These are phyloP conservation scores for Colletotrichum graminicola DNA, from an alignment of 2,329 filamentous ascomycete species.

Conservation along the genomic window DNA sequence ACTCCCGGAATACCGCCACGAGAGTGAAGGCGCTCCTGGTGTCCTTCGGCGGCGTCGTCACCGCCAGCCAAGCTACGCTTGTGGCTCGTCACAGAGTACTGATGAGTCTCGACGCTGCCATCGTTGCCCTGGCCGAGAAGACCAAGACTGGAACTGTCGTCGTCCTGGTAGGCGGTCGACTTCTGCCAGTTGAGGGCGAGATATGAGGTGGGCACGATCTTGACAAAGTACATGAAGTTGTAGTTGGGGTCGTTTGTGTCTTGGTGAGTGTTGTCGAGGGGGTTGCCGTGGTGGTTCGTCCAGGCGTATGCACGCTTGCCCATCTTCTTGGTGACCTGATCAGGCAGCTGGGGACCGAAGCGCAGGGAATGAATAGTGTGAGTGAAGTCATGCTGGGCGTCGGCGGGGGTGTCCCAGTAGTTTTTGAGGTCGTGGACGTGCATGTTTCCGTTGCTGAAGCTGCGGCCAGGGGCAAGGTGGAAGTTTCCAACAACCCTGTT, in stretches of 20 bases:
- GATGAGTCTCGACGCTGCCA: slow-evolving; percentile 95
- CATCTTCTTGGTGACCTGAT: slow-evolving; percentile 73
- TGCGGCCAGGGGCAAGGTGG: slow-evolving; percentile 95
- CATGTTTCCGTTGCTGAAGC: slow-evolving; percentile 96
- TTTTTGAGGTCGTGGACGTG: slow-evolving; percentile 98
- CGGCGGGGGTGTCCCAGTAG: slow-evolving; percentile 82
- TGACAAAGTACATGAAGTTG: slow-evolving; percentile 99
- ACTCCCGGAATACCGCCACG: slow-evolving; percentile 94
- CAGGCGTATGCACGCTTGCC: slow-evolving; percentile 68
- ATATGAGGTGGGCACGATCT: slow-evolving; percentile 97
- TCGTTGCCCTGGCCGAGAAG: slow-evolving; percentile 73
- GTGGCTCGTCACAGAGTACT: slow-evolving; percentile 98
- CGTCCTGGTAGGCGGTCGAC: slow-evolving; percentile 56
- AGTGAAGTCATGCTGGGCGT: slow-evolving; percentile 84
- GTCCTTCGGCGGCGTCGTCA: slow-evolving; percentile 85
- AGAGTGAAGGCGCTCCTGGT: slow-evolving; percentile 92
- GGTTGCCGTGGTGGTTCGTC: slow-evolving; percentile 93
- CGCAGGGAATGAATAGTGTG: slow-evolving; percentile 90
- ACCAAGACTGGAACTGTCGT: slow-evolving; percentile 74
- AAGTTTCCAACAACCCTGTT: slow-evolving; percentile 99
- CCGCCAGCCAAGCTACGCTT: slow-evolving; percentile 89
- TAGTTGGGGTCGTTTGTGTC: slow-evolving; percentile 83
- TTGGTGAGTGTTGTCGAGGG: slow-evolving; percentile 85
- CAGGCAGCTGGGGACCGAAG: slow-evolving; percentile 92
- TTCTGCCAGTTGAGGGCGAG: slow-evolving; percentile 90